Evolutionary conservation across 2,329 filamentous ascomycete species (phyloP).

Genomic region (Ambrosiella cleistominuta): DNA sequence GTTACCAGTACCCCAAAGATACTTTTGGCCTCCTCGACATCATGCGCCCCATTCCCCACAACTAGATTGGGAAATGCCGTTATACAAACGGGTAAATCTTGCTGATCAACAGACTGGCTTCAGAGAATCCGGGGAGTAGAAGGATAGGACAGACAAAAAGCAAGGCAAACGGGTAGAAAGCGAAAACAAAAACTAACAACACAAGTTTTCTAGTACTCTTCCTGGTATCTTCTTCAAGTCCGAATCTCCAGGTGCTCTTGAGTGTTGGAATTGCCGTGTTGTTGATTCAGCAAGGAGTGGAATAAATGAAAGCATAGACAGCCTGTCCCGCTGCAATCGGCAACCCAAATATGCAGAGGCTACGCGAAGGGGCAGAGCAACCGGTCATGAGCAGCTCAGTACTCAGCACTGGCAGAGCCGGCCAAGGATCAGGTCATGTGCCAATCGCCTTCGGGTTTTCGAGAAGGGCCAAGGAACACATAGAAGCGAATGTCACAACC

Average conservation of each 20-base stretch:
- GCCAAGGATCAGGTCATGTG: no score
- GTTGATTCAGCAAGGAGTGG: neutral
- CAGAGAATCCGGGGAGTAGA: neutral
- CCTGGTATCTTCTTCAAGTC: conserved; percentile 9
- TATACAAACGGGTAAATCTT: neutral
- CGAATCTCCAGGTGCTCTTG: neutral
- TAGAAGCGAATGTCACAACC: no score
- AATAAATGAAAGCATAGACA: neutral
- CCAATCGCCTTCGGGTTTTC: no score
- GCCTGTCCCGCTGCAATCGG: neutral
- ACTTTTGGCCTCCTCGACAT: no score
- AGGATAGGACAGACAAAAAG: neutral
- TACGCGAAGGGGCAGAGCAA: no score
- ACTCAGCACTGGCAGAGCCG: no score
- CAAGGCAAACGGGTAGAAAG: neutral
- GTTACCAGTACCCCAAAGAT: no score
- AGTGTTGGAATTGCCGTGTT: neutral
- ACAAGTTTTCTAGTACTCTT: conserved; percentile 9
- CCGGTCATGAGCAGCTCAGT: no score
- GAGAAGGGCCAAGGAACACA: no score
- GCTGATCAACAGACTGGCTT: neutral
- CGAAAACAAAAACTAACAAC: neutral
- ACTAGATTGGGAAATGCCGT: neutral
- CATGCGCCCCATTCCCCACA: no score
- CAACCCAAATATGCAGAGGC: no score